A percentile compares a stretch with the other conserved stretches of the same genome.
Conservation (phyloP, 2,329 filamentous ascomycete species). For the Clonostachys solani region DNA sequence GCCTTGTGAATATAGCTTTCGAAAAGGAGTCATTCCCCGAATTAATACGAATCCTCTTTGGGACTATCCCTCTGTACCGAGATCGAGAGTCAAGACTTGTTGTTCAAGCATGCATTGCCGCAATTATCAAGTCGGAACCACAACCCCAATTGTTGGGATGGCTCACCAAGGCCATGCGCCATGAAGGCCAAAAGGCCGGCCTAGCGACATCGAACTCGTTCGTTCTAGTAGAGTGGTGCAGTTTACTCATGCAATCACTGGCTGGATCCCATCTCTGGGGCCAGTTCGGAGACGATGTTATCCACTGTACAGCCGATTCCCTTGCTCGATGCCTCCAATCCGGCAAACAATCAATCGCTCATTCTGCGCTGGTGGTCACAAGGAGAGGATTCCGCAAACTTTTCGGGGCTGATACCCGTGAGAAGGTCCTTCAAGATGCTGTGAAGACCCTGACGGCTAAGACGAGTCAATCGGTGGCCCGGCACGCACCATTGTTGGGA, state of each 20-base stretch:
- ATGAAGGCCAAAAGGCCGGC: conserved; percentile 70
- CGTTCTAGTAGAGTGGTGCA: conserved; percentile 87
- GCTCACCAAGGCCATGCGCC: conserved; percentile 63
- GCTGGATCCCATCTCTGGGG: conserved; percentile 59
- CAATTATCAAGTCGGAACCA: conserved; percentile 55
- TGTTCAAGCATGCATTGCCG: conserved; percentile 73
- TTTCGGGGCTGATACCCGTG: conserved; percentile 53
- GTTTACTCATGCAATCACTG: conserved; percentile 70
- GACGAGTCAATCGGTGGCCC: conserved; percentile 55
- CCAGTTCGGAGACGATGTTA: conserved; percentile 58
- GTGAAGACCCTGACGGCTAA: conserved; percentile 69
- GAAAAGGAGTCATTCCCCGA: conserved; percentile 42
- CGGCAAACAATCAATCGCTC: conserved; percentile 59
- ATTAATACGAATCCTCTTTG: conserved; percentile 73
- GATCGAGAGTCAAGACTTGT: conserved; percentile 81
- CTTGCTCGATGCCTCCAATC: conserved; percentile 73
- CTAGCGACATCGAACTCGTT: conserved; percentile 81
- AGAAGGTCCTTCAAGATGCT: conserved; percentile 57
- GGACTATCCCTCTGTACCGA: conserved; percentile 81
- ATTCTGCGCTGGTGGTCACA: conserved; percentile 73
- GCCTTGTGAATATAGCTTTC: conserved; percentile 29
- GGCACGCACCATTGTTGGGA: conserved; percentile 75
- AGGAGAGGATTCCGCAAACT: conserved; percentile 75
- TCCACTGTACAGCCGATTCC: conserved; percentile 66
- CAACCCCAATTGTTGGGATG: conserved; percentile 53